A percentile compares a stretch with the other conserved stretches of the same genome.
Conservation (phyloP, 306 rosid genomes). For the peach (Prunus persica) region Prunus_persica_NCBIv2 NC_034010.1:29843001-29843500, state of each 20-base stretch:
- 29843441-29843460: conserved; percentile 29
- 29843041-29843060: no score
- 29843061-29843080: no score
- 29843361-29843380: conserved; percentile 55
- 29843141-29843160: neutral
- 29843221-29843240: neutral
- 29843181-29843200: neutral
- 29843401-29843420: conserved; percentile 49
- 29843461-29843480: neutral
- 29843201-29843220: neutral
- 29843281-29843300: neutral
- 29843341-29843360: neutral
- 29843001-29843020: no score
- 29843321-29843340: no score
- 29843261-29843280: neutral
- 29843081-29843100: neutral
- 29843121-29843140: neutral
- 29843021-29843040: no score
- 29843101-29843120: neutral
- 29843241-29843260: neutral
- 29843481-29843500: conserved; percentile 3
- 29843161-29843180: neutral
- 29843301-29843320: no score
- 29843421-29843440: conserved; percentile 57
- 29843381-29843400: conserved; percentile 71